These are phyloP conservation scores for Crucihimalaya himalaica DNA, from an alignment of 345 rosid species.

Conservation along the genomic window DNA sequence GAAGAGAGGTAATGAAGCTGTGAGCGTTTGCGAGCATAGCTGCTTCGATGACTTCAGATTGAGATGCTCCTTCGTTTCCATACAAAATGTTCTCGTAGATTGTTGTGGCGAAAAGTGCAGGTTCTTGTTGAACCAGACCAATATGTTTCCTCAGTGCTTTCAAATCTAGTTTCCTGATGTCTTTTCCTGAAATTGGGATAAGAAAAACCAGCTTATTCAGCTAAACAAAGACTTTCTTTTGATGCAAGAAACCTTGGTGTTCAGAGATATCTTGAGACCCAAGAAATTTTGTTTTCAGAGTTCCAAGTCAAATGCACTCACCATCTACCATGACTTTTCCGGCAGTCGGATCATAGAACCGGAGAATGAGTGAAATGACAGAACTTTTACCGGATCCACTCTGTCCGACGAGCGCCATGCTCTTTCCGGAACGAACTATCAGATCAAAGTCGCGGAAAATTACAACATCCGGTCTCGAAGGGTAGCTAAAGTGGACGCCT, in stretches of 20 bases:
- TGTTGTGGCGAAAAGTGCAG: constrained; percentile 84
- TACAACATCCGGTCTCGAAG: constrained; percentile 79
- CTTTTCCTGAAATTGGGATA: constrained; percentile 53
- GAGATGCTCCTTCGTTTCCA: constrained; percentile 78
- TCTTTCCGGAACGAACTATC: constrained; percentile 65
- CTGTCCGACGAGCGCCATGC: constrained; percentile 92
- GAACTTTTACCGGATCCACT: constrained; percentile 98
- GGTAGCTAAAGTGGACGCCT: constrained; percentile 76
- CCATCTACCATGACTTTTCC: constrained; percentile 92
- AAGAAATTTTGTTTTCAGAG: constrained; percentile 1
- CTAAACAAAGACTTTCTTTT: background rate
- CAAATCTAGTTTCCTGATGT: constrained; percentile 65
- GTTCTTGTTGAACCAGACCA: constrained; percentile 93
- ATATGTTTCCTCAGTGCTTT: constrained; percentile 76
- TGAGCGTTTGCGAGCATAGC: constrained; percentile 90
- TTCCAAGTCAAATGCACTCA: constrained; percentile 38
- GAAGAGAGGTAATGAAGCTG: constrained; percentile 75
- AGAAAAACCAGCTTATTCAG: background rate
- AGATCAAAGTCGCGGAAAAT: constrained; percentile 78
- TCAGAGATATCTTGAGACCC: constrained; percentile 1
- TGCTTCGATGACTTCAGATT: constrained; percentile 79
- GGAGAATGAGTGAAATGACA: constrained; percentile 78
- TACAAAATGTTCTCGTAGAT: constrained; percentile 87
- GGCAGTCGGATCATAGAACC: constrained; percentile 82
- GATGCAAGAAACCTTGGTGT: background rate